Percentiles rank a stretch among this genome's conserved stretches.
Evolutionary conservation across 2,329 filamentous ascomycete genomes (phyloP).

Genomic region (Falciphora oryzae): DNA sequence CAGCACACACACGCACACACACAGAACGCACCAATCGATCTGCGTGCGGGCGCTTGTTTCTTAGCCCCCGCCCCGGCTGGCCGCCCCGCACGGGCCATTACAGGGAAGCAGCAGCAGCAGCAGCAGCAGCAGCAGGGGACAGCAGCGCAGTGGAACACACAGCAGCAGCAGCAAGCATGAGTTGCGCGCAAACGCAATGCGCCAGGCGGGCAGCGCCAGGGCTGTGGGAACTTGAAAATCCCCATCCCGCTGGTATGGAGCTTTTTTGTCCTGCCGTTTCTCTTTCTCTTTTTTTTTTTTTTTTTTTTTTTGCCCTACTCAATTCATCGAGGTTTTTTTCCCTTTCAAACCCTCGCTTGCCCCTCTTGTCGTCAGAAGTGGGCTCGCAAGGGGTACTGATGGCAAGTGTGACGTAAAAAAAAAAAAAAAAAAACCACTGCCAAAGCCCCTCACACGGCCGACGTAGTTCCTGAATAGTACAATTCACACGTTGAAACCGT

Average conservation of each 20-base stretch:
- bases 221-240: not conserved
- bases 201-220: too few species aligned
- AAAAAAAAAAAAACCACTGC: not conserved
- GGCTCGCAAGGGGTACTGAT: not conserved
- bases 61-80: not conserved
- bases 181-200: not conserved
- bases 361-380: not conserved
- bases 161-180: not conserved
- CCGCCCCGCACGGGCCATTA: not conserved
- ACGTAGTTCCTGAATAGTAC: not conserved
- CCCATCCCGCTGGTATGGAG: not conserved
- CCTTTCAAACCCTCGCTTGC: too few species aligned
- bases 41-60: not conserved
- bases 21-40: not conserved
- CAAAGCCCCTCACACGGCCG: not conserved
- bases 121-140: not conserved
- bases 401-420: not conserved
- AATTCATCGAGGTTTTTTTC: too few species aligned
- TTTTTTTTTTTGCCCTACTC: too few species aligned
- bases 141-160: too few species aligned
- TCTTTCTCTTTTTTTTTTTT: not conserved
- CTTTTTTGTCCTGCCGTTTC: not conserved
- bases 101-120: not conserved
- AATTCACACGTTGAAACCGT: not conserved
- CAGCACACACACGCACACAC: not conserved